Base-by-base conservation (phyloP, 306 rosid genomes). In the Macrotyloma uniflorum region DNA sequence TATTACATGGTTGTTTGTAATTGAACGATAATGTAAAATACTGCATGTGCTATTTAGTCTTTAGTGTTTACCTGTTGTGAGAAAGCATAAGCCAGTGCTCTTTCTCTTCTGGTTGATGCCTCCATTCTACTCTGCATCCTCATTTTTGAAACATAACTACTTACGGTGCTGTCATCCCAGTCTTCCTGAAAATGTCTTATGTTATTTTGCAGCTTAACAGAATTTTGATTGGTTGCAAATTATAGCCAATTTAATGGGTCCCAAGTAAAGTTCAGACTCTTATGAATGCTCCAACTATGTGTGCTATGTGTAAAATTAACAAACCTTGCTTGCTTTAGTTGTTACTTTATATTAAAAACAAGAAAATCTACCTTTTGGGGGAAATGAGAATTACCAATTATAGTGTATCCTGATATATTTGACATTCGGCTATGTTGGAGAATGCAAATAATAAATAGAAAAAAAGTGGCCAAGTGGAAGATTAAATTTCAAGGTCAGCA, bases 41-140 rank as follows among this genome's bases (percentile, higher is more conserved):
- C 59, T 11, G 16, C 16, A 22, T 54, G 23, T 22, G 24, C 3
- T 22, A 22, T 22, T 54, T 22, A 54, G 15, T 22, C 62, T 54
- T 22, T 20, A 22, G 62, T 20, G 46, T 49, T 57, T 81, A 90
- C 98, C 94, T 94, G 98, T 74, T 94, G 98, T 43, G 98, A 94
- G 86, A 94, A 92, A 55, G 98, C 98, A 80, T 94, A 94, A 72
- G 98, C 97, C 8, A 94, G 88, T 47, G 98, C 98, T 87, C 96
- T 90, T 85, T 94, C 96, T 7, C 97, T 92, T 78, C 97, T 89
- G 38, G 94, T 92, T 66, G 92, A 72, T 40, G 98, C 98, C 75
- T 94, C 98, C 81, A 89, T 75, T 86, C 92, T 92, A 86, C 85
- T 87, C 82, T 90, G 98, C 79, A 90, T 89, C 76, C 97, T 89